Conservation (phyloP, 768 basidiomycete genomes). For the Suillus paluster region DNA sequence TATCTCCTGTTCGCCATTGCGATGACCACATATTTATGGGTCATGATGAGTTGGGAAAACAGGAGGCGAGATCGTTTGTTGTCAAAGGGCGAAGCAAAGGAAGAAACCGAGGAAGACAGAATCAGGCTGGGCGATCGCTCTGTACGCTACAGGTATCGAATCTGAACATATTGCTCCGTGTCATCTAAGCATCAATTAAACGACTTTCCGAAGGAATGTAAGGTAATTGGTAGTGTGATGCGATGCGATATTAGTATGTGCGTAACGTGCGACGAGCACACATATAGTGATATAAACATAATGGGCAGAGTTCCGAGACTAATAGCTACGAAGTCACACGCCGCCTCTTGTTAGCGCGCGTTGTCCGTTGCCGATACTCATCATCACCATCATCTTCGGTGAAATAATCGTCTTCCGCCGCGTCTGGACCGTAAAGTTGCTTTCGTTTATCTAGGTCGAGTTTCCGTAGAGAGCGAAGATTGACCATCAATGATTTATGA, state of each 20-base stretch:
- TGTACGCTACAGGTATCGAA: slow-evolving; percentile 32
- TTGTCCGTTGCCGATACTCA: slow-evolving; percentile 34
- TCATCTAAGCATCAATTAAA: slow-evolving; percentile 8
- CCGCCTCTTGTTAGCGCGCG: slow-evolving; percentile 33
- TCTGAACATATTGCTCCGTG: slow-evolving; percentile 17
- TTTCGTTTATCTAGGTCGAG: slow-evolving; percentile 56
- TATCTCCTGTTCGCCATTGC: slow-evolving; percentile 54
- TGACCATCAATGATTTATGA: slow-evolving; percentile 60
- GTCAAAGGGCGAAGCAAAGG: slow-evolving; percentile 20
- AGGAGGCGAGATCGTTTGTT: slow-evolving; percentile 40
- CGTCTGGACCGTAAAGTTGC: slow-evolving; percentile 45
- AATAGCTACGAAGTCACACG: slow-evolving; percentile 25
- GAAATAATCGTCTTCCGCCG: slow-evolving; percentile 37
- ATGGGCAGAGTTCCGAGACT: slow-evolving; percentile 1
- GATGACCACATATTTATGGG: slow-evolving; percentile 49
- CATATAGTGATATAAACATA: slow-evolving; percentile 10
- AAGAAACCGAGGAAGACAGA: slow-evolving; percentile 26
- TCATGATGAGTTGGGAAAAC: slow-evolving; percentile 56
- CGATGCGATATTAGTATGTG: slow-evolving; percentile 11
- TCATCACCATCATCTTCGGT: slow-evolving; percentile 41
- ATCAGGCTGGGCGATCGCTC: slow-evolving; percentile 34
- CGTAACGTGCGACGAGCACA: slow-evolving; percentile 5
- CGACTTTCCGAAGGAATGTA: slow-evolving; percentile 23
- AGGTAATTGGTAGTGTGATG: slow-evolving; percentile 17
- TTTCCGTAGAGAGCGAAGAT: slow-evolving; percentile 65